These are phyloP conservation scores for Vicia faba DNA, from an alignment of 306 rosid genomes.

Conservation along the genomic window DNA sequence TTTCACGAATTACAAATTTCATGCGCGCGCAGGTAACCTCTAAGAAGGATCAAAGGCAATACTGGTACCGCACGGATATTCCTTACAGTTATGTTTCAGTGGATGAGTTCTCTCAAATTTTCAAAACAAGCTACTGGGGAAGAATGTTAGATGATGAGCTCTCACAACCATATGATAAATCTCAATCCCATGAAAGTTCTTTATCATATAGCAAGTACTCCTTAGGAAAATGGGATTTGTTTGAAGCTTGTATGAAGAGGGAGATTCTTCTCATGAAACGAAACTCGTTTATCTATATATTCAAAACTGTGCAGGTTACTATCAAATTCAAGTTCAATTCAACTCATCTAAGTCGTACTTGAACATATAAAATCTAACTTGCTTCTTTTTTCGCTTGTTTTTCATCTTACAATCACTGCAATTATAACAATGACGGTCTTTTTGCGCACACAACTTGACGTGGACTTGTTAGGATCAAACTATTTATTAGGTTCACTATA, in stretches of 20 bases:
- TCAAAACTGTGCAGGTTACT: constrained; percentile 73
- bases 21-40: constrained; percentile 63
- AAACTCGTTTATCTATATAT: constrained; percentile 68
- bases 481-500: constrained; percentile 71
- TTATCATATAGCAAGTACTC: constrained; percentile 62
- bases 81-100: constrained; percentile 66
- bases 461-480: constrained; percentile 55
- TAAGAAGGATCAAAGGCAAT: constrained; percentile 77
- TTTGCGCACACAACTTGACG: constrained; percentile 55
- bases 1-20: constrained; percentile 34
- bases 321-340: constrained; percentile 15
- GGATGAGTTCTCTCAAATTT: constrained; percentile 54
- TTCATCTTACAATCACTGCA: constrained; percentile 67
- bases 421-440: constrained; percentile 77
- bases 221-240: constrained; percentile 62
- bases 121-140: constrained; percentile 60
- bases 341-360: constrained; percentile 16
- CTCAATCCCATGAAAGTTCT: constrained; percentile 53
- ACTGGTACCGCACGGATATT: constrained; percentile 57
- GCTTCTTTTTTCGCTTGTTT: constrained; percentile 19
- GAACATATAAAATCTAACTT: constrained; percentile 20
- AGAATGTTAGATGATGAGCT: constrained; percentile 57
- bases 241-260: constrained; percentile 69
- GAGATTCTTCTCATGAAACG: constrained; percentile 79
- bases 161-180: constrained; percentile 58